Base-by-base conservation (phyloP, 371 early-diverging fungal genomes). In the Rhizopus delemar region DNA sequence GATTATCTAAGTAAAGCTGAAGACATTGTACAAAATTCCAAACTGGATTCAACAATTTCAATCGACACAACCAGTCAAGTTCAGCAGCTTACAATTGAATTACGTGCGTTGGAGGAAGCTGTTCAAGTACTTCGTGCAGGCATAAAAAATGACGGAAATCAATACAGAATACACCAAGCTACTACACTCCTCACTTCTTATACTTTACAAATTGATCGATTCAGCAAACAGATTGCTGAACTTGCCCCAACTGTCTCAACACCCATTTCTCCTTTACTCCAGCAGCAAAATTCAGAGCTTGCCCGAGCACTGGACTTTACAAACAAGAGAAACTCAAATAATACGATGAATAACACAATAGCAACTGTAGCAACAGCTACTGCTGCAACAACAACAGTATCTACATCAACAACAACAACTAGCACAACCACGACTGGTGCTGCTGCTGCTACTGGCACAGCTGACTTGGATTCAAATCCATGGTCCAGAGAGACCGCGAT, bases 81-180 rank as follows among this genome's bases (percentile, higher is more conserved):
- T 13, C 66, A 62, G 16, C 57, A 65, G 39, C 31, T 81, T 4
- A 68, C 68, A 5, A 48, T 70, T 15, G 82, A 85, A 56, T 60
- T 86, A 4, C 65, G 75, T 13, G 57, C 71, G 8, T 85, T 84
- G 51, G 81, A 88, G 58, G 84, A 83, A 48, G 81, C 86, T 0
- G 84, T 85, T 22, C 84, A 84, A 53, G 68, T 84, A 22, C 64
- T 88, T 13, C 75, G 85, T 39, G 74, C 70, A 8, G 89, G 88
- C 9, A 71, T 88, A 43, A 88, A 88, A 71, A 71, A 69, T 41
- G 88, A 88, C 57, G 68, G 61, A 6, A 82, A 86, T 62, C 69
- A 74, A 15, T 67, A 70, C 31, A 72, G 86, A 8, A 84, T 83
- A 52, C 75, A 81, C 22, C 67, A 74, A 32, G 87, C 86, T 5